Evolutionary conservation across 2,329 filamentous ascomycete species (phyloP), one percentile per base, ranked within the genome.

Genomic region (Xylariaceae sp.): DNA sequence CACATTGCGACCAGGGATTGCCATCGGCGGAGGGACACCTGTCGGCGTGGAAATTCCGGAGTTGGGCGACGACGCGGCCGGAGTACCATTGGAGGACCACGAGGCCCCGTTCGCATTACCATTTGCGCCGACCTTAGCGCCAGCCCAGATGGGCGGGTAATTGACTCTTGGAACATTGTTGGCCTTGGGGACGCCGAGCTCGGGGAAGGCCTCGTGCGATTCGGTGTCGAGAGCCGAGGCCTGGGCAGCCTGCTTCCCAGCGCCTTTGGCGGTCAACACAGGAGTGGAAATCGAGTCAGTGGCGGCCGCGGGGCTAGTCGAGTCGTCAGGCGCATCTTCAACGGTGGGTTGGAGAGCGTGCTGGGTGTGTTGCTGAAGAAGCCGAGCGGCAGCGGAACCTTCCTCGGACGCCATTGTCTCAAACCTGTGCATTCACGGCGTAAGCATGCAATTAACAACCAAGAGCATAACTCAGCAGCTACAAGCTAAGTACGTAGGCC

Each of bases 131-230:
- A 88, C 88, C 90, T 78, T 77, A 62, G 76, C 76, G 57, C 80
- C 84, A 64, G 88, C 88, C 92, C 93, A 97, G 66, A 89, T 86
- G 51, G 88, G 85, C 51, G 87, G 81, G 60, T 85, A 81, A 66
- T 84, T 82, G 59, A 85, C 80, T 63, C 82, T 75, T 15, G 76
- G 75, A 39, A 30, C 23, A 30, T 85, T 78, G 47, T 67, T 56
- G 75, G 92, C 92, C 74, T 85, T 86, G 59, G 80, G 75, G 18
- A 77, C 83, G 63, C 92, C 93, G 51, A 99, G 84, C 67, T 92
- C 87, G n/a, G 94, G 94, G 81, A 99, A 99, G 61, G 90, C 80
- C 75, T 97, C 92, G 71, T 95, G 89, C 15, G 90, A 96, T 70
- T 90, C 83, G 17, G 90, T 92, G 74, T 97, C 90, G 62, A 97